A percentile compares a stretch with the other conserved stretches of the same genome.
These are phyloP conservation scores for Hsuehochloa calcarea DNA, from an alignment of 176 grass and related monocot species.

Conservation along the genomic window DNA sequence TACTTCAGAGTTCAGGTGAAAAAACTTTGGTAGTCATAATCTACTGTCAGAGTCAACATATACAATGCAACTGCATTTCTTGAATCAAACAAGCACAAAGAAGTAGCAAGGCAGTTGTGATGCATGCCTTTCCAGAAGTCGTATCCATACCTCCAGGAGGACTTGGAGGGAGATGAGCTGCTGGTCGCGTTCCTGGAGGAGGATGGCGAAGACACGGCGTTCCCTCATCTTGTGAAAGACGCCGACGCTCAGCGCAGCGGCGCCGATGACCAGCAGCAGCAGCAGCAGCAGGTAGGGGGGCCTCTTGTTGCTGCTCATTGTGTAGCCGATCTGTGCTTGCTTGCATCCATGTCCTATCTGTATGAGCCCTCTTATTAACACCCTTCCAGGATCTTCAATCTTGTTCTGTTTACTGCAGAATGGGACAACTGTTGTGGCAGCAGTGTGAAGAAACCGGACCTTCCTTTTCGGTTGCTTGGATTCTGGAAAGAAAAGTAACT, in stretches of 20 bases:
- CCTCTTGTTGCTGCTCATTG: constrained; percentile 49
- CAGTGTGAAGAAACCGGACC: constrained; percentile 36
- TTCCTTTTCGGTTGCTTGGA: constrained; percentile 43
- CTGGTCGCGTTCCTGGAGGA: constrained; percentile 68
- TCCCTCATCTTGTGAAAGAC: constrained; percentile 94
- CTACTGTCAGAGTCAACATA: constrained; percentile 11
- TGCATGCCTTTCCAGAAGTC: neutral
- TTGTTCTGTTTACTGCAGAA: constrained; percentile 40
- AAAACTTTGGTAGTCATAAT: neutral
- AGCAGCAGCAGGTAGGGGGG: constrained; percentile 59
- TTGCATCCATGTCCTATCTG: constrained; percentile 33
- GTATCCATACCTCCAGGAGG: constrained; percentile 59
- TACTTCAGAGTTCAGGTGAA: neutral
- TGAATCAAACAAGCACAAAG: neutral
- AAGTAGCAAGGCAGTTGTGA: neutral
- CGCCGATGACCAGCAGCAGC: constrained; percentile 58
- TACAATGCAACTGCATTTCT: neutral
- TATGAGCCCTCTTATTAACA: constrained; percentile 32
- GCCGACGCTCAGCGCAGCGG: constrained; percentile 54
- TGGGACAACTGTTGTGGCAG: constrained; percentile 27
- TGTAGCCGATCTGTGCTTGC: constrained; percentile 39
- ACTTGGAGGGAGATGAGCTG: constrained; percentile 70
- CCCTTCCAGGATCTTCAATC: constrained; percentile 7
- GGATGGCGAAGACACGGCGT: constrained; percentile 62
- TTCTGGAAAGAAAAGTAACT: constrained; percentile 49